Evolutionary conservation across 495 filamentous ascomycete species (phyloP).

Genomic region (Ramalina peruviana): DNA sequence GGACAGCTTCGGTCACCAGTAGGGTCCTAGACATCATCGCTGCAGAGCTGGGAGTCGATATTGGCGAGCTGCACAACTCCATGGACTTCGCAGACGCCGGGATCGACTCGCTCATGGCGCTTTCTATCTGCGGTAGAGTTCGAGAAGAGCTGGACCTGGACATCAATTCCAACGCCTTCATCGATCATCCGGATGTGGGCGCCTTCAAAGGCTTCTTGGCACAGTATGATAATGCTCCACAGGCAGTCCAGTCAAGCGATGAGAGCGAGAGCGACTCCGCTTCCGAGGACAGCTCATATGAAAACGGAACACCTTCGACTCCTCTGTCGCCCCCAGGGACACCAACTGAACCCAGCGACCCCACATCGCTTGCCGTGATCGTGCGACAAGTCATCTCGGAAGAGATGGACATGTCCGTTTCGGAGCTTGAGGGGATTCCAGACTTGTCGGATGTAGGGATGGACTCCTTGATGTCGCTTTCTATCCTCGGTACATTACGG

Average conservation of each 20-base stretch:
- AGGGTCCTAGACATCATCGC: constrained; percentile 49
- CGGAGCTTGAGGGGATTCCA: constrained; percentile 38
- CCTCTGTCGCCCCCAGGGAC: constrained; percentile 9
- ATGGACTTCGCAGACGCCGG: constrained; percentile 37
- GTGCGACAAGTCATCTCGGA: constrained; percentile 12
- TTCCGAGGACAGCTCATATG: constrained; percentile 19
- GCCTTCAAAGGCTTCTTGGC: constrained; percentile 44
- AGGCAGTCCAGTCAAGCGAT: constrained; percentile 20
- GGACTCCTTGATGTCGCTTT: constrained; percentile 40
- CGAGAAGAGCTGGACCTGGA: constrained; percentile 35
- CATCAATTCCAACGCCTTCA: constrained; percentile 43
- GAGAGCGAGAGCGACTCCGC: constrained; percentile 24
- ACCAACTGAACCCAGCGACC: constrained; percentile 4
- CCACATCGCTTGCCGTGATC: constrained; percentile 10
- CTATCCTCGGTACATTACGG: constrained; percentile 33
- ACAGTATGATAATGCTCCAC: constrained; percentile 28
- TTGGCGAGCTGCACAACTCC: constrained; percentile 43
- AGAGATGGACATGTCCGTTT: constrained; percentile 52
- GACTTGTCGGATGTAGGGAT: constrained; percentile 36
- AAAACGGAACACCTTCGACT: not conserved
- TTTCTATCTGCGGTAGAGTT: constrained; percentile 34
- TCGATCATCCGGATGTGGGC: constrained; percentile 43
- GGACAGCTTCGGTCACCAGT: constrained; percentile 17
- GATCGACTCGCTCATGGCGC: constrained; percentile 38
- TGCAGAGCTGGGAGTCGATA: constrained; percentile 48